Evolutionary conservation across 257 asterid genomes (phyloP).

Genomic region (Ehretia macrophylla): DNA sequence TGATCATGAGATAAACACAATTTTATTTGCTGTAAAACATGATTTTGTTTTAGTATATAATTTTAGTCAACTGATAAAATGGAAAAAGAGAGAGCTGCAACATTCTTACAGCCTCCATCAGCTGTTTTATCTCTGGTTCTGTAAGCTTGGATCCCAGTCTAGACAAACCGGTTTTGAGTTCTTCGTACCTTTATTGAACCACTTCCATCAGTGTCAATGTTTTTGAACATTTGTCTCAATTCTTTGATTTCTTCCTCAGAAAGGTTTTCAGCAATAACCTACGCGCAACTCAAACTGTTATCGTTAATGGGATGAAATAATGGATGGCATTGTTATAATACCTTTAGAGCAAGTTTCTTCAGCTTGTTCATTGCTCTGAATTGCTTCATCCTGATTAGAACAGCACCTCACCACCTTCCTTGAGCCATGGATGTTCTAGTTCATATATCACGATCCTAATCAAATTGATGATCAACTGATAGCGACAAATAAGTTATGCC

Average conservation of each 20-base stretch:
- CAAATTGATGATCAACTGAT: background rate
- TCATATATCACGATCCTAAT: slow-evolving; percentile 5
- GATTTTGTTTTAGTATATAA: background rate
- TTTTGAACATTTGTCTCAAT: slow-evolving; percentile 17
- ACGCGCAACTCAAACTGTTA: background rate
- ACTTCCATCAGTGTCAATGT: slow-evolving; percentile 16
- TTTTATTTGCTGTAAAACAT: background rate
- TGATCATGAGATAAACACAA: background rate
- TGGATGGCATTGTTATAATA: slow-evolving; percentile 8
- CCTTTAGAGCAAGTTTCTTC: slow-evolving; percentile 53
- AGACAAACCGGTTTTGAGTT: slow-evolving; percentile 31
- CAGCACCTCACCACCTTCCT: slow-evolving; percentile 67
- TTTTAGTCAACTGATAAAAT: too few species aligned
- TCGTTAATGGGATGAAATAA: background rate
- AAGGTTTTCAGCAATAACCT: slow-evolving; percentile 59
- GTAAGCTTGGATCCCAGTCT: slow-evolving; percentile 45
- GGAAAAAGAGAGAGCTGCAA: background rate
- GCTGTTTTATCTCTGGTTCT: slow-evolving; percentile 40
- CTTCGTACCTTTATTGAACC: slow-evolving; percentile 21
- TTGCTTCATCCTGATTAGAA: slow-evolving; percentile 44
- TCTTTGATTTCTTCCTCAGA: slow-evolving; percentile 34
- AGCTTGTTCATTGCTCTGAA: slow-evolving; percentile 58
- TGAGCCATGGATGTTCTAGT: slow-evolving; percentile 61
- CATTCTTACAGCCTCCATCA: slow-evolving; percentile 58
- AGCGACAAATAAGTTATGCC: background rate